phyloP scores from a whole-genome alignment of 441 rosid species.

The Eruca vesicaria region DNA sequence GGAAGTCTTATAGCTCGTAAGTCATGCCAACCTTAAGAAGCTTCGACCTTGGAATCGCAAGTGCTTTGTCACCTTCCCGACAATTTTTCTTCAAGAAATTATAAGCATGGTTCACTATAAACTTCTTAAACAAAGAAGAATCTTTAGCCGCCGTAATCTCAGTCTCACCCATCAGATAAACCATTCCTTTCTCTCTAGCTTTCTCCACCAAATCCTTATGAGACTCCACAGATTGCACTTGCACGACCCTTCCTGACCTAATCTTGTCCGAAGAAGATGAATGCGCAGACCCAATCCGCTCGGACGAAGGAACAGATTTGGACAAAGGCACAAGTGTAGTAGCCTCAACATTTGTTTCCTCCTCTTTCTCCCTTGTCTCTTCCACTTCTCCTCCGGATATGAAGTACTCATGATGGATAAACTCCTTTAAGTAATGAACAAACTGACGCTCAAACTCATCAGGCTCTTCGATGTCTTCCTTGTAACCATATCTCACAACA shows the following conservation, averaged over 20 bases:
- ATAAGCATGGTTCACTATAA: slow-evolving; percentile 56
- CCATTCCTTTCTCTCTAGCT: slow-evolving; percentile 63
- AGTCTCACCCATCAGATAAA: slow-evolving; percentile 70
- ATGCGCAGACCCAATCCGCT: not conserved
- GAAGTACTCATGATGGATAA: slow-evolving; percentile 53
- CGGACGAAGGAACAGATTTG: slow-evolving; percentile 18
- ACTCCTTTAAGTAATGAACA: slow-evolving; percentile 58
- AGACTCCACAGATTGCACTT: slow-evolving; percentile 38
- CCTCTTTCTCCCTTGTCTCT: not conserved
- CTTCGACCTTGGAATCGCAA: slow-evolving; percentile 56
- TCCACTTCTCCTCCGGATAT: slow-evolving; percentile 37
- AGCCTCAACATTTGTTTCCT: slow-evolving; percentile 13
- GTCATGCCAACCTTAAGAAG: slow-evolving; percentile 86
- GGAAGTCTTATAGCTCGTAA: slow-evolving; percentile 54
- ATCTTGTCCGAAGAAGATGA: slow-evolving; percentile 32
- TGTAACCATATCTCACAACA: slow-evolving; percentile 73
- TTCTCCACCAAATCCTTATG: slow-evolving; percentile 59
- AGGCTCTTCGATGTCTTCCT: slow-evolving; percentile 48
- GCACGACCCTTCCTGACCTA: slow-evolving; percentile 7
- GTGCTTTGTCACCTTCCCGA: slow-evolving; percentile 52
- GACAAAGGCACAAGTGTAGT: slow-evolving; percentile 1
- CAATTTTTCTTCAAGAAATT: slow-evolving; percentile 64
- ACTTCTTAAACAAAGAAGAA: slow-evolving; percentile 66
- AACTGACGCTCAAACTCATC: slow-evolving; percentile 62
- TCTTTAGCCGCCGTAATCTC: slow-evolving; percentile 52